Conservation (phyloP, 148 eudicot genomes). For the Amaranthus cruentus region DNA sequence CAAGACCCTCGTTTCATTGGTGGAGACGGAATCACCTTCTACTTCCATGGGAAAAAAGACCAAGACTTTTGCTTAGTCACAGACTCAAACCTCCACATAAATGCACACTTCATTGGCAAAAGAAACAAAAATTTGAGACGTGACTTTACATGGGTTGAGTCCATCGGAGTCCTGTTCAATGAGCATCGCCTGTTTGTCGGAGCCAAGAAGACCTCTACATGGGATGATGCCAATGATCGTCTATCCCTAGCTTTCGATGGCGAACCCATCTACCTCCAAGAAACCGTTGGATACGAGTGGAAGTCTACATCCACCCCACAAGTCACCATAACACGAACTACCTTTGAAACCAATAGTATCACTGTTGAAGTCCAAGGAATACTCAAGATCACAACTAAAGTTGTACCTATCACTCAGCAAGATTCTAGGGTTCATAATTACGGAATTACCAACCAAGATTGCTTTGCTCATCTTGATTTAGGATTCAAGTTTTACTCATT, state of each 20-base stretch:
- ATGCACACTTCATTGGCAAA: constrained; percentile 48
- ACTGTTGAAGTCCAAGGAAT: constrained; percentile 30
- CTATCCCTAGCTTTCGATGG: constrained; percentile 37
- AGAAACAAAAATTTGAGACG: constrained; percentile 27
- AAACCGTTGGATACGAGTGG: constrained; percentile 28
- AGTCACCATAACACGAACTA: constrained; percentile 28
- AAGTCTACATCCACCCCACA: constrained; percentile 16
- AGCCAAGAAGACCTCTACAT: constrained; percentile 33
- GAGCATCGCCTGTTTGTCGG: constrained; percentile 35
- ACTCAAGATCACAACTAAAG: constrained; percentile 34
- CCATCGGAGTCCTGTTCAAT: constrained; percentile 44
- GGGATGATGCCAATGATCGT: constrained; percentile 37
- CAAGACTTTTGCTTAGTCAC: constrained; percentile 42
- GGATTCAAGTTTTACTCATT: constrained; percentile 37
- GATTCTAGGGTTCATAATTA: constrained; percentile 43
- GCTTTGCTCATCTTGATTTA: constrained; percentile 48
- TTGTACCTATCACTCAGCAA: constrained; percentile 41
- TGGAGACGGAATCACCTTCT: constrained; percentile 48
- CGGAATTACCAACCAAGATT: constrained; percentile 32
- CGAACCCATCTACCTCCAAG: constrained; percentile 26
- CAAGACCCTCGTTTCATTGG: constrained; percentile 55
- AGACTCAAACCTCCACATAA: constrained; percentile 49
- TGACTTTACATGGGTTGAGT: constrained; percentile 59
- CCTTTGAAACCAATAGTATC: constrained; percentile 24
- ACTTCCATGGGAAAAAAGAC: constrained; percentile 51